Percentiles rank a stretch among this genome's conserved stretches.
phyloP scores from a whole-genome alignment of 2,329 filamentous ascomycete species.

The Calonectria fujianensis region DNA sequence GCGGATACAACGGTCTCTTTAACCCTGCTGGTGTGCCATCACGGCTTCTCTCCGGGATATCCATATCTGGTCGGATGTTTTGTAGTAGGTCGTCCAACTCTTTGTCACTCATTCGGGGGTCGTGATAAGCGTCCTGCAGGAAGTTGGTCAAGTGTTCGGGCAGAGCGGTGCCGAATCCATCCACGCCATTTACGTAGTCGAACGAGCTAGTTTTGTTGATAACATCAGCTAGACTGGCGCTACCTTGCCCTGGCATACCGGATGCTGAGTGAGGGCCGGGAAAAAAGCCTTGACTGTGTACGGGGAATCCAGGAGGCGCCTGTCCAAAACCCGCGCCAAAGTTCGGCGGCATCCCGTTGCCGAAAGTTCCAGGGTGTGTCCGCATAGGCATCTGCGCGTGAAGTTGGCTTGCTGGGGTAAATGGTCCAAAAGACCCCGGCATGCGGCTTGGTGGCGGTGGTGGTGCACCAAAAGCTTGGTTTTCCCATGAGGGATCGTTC shows the following conservation, averaged over 20 bases:
- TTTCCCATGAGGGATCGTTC: neutral
- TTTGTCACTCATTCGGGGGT: conserved; percentile 68
- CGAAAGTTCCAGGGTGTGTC: neutral
- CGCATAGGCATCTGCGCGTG: conserved; percentile 6
- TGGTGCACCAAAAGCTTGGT: neutral
- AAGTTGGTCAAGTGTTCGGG: conserved; percentile 58
- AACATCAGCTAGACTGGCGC: conserved; percentile 56
- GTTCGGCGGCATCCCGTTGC: neutral
- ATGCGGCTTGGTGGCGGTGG: conserved; percentile 18
- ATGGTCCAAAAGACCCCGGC: conserved; percentile 44
- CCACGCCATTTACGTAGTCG: conserved; percentile 60
- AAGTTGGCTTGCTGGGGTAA: conserved; percentile 15
- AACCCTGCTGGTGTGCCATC: conserved; percentile 83
- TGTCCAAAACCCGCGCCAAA: neutral
- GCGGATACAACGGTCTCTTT: conserved; percentile 82
- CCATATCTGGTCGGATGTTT: conserved; percentile 84
- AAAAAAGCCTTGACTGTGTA: neutral
- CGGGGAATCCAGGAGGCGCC: neutral
- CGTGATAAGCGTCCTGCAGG: conserved; percentile 60
- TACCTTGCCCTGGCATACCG: conserved; percentile 10
- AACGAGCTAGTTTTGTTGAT: conserved; percentile 62
- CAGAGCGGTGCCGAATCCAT: conserved; percentile 62
- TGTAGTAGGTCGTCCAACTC: conserved; percentile 82
- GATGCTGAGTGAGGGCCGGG: conserved; percentile 30
- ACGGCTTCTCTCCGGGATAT: conserved; percentile 76